Evolutionary conservation across 2,329 filamentous ascomycete genomes (phyloP).

Genomic region (Microcera coccophila): DNA sequence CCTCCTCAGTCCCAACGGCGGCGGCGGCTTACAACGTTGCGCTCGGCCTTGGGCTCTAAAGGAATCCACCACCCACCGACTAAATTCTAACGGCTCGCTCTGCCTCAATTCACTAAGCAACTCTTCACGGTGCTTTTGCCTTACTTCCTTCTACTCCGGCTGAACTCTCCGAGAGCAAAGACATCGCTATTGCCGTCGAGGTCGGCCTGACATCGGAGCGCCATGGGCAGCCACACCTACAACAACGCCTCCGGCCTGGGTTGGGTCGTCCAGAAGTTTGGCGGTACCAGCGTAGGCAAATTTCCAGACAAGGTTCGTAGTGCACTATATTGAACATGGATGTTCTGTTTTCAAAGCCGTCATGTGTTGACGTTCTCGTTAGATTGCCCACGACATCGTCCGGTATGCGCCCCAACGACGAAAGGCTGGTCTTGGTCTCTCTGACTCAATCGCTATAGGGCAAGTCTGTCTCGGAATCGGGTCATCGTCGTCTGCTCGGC

Average conservation of each 20-base stretch:
- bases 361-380: not conserved
- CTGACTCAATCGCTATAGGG: conserved; percentile 21
- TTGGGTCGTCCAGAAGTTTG: conserved; percentile 94
- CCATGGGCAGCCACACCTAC: conserved; percentile 33
- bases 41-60: not conserved
- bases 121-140: no score
- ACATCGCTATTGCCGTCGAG: not conserved
- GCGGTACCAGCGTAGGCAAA: conserved; percentile 92
- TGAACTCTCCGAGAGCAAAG: not conserved
- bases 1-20: not conserved
- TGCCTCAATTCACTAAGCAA: no score
- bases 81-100: not conserved
- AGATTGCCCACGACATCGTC: conserved; percentile 44
- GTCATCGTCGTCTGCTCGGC: conserved; percentile 95
- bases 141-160: not conserved
- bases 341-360: not conserved
- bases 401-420: conserved; percentile 30
- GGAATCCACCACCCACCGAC: not conserved
- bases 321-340: not conserved
- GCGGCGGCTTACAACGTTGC: not conserved
- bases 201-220: not conserved
- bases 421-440: not conserved
- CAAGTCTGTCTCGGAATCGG: conserved; percentile 61
- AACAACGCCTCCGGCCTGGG: conserved; percentile 41
- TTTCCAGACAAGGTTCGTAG: conserved; percentile 65